Percentiles rank a stretch among this genome's conserved stretches.
Evolutionary conservation across 1,139 yeast species (phyloP).

Genomic region (Blastobotrys arbuscula): DNA sequence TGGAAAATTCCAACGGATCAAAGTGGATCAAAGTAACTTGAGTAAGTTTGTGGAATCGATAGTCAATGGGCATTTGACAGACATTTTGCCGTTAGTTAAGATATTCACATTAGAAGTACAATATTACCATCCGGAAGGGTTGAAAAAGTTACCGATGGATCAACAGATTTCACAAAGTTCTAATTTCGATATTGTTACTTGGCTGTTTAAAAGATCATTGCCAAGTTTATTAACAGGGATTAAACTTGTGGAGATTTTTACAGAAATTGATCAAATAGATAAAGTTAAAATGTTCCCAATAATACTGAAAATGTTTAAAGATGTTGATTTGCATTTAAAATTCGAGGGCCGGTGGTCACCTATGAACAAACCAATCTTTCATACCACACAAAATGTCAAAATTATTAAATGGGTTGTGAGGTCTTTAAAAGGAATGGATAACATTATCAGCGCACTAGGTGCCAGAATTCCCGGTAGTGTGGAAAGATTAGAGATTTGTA

Average conservation of each 20-base stretch:
- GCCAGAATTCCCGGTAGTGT: not conserved
- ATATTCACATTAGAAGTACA: constrained; percentile 7
- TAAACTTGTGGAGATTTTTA: constrained; percentile 4
- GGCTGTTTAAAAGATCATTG: constrained; percentile 6
- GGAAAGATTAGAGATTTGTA: constrained; percentile 2
- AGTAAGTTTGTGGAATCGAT: not conserved
- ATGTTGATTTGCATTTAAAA: not conserved
- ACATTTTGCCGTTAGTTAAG: constrained; percentile 3
- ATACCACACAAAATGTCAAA: not conserved
- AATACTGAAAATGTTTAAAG: not conserved
- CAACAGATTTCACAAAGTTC: not conserved
- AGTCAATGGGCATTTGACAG: constrained; percentile 1
- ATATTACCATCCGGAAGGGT: constrained; percentile 5
- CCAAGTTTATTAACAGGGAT: constrained; percentile 2
- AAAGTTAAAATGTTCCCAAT: not conserved
- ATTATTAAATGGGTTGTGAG: constrained; percentile 6
- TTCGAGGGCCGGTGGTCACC: not conserved
- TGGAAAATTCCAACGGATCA: not conserved
- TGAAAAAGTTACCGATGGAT: constrained; percentile 3
- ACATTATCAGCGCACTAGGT: not conserved
- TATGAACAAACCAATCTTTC: not conserved
- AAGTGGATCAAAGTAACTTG: constrained; percentile 4
- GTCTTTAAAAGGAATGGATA: not conserved
- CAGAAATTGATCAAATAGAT: not conserved
- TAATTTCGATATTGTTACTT: constrained; percentile 8